phyloP scores from a whole-genome alignment of 768 basidiomycete genomes.

The Mrakia frigida region DNA sequence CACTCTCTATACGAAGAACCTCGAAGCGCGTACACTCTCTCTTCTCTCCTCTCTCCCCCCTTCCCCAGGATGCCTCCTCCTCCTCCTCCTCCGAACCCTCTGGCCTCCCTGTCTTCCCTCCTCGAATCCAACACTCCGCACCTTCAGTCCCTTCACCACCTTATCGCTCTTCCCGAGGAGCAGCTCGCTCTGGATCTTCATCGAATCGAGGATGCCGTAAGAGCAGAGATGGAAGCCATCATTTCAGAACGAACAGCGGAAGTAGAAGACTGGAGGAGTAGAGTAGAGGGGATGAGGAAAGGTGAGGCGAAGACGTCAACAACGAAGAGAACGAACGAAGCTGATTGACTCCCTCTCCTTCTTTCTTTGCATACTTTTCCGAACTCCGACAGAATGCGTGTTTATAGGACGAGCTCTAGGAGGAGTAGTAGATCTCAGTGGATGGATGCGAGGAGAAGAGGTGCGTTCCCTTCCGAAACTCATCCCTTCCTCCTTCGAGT shows the following conservation, averaged over 20 bases:
- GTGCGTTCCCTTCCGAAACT: conserved; percentile 40
- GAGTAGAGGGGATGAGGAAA: conserved; percentile 64
- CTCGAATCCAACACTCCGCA: conserved; percentile 75
- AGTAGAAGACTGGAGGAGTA: conserved; percentile 65
- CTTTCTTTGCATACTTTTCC: not conserved
- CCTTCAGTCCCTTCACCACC: conserved; percentile 72
- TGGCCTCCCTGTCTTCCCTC: conserved; percentile 71
- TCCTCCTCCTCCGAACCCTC: conserved; percentile 44
- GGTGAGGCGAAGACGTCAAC: conserved; percentile 42
- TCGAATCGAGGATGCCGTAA: conserved; percentile 66
- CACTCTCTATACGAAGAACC: not conserved
- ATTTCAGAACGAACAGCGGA: conserved; percentile 66
- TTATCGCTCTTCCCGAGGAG: conserved; percentile 72
- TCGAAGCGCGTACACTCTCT: not conserved
- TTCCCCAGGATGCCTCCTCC: not conserved
- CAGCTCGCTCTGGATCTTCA: conserved; percentile 76
- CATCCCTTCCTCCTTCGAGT: not conserved
- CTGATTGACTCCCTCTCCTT: not conserved
- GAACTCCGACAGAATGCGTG: conserved; percentile 59
- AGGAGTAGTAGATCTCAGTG: conserved; percentile 53
- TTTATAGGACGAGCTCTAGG: conserved; percentile 59
- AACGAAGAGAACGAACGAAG: not conserved
- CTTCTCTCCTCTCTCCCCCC: too few relatives aligned
- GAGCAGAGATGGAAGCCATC: conserved; percentile 67
- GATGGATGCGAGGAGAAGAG: conserved; percentile 28